A percentile compares a stretch with the other conserved stretches of the same genome.
These are phyloP conservation scores for Nevesoporus exiguus DNA, from an alignment of 768 basidiomycete genomes.

Conservation along the genomic window DNA sequence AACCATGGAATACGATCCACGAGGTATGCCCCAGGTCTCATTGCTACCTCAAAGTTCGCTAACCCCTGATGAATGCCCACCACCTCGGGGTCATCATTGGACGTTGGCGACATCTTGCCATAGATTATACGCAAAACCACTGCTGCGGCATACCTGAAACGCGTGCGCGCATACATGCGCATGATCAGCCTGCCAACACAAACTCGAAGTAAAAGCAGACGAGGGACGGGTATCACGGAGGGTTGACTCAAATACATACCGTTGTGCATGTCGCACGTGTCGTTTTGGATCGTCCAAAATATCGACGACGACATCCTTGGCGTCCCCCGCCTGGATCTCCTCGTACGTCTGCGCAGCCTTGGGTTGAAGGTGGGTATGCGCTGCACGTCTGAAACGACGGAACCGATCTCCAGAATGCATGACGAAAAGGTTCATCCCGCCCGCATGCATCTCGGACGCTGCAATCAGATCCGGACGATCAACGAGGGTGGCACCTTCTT, in stretches of 20 bases:
- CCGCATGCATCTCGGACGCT: slow-evolving; percentile 49
- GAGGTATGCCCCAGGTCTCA: slow-evolving; percentile 33
- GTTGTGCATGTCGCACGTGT: slow-evolving; percentile 44
- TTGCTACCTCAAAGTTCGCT: slow-evolving; percentile 21
- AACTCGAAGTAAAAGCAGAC: no score
- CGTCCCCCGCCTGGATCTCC: slow-evolving; percentile 39
- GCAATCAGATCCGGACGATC: slow-evolving; percentile 52
- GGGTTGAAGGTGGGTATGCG: slow-evolving; percentile 52
- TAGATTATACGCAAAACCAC: slow-evolving; percentile 24
- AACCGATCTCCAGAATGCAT: slow-evolving; percentile 50
- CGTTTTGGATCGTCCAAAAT: slow-evolving; percentile 31
- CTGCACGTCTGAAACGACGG: slow-evolving; percentile 50
- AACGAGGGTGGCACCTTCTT: slow-evolving; percentile 45
- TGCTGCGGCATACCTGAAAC: slow-evolving; percentile 24
- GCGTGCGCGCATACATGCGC: no score
- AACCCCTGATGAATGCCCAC: slow-evolving; percentile 14
- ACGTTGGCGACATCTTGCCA: slow-evolving; percentile 24
- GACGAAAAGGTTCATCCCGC: slow-evolving; percentile 50
- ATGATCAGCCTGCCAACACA: no score
- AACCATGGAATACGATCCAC: slow-evolving; percentile 35
- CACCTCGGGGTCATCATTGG: slow-evolving; percentile 22
- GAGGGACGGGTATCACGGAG: no score
- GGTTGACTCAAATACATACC: slow-evolving; percentile 32
- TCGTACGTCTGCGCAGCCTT: slow-evolving; percentile 42
- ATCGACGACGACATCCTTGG: slow-evolving; percentile 23